Conservation (phyloP, 768 basidiomycete genomes). For the Mycena haematopus region DNA sequence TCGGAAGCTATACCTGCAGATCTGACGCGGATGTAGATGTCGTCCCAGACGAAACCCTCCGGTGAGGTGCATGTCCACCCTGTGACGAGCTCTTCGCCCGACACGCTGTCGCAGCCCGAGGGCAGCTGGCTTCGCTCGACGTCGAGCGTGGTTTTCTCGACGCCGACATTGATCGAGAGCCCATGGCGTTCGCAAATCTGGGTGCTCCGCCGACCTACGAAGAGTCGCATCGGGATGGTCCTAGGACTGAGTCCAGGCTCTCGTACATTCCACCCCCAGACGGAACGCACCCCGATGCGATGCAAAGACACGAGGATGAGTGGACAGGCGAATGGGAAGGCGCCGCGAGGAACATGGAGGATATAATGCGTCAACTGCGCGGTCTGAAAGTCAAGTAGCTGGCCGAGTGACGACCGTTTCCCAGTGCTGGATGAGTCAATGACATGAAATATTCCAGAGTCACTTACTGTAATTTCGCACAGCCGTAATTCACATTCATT, state of each 20-base stretch:
- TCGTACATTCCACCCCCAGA: not conserved
- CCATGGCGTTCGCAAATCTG: not conserved
- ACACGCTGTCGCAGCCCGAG: constrained; percentile 8
- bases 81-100: not conserved
- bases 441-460: no score
- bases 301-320: constrained; percentile 8
- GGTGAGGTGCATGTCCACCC: constrained; percentile 24
- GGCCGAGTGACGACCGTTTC: not conserved
- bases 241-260: not conserved
- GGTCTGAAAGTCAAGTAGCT: constrained; percentile 13
- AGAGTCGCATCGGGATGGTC: constrained; percentile 13
- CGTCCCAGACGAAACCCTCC: not conserved
- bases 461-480: no score
- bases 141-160: not conserved
- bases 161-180: not conserved
- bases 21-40: not conserved
- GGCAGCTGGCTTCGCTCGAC: constrained; percentile 14
- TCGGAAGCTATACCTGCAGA: not conserved
- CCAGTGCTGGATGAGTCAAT: not conserved
- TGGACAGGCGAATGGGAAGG: constrained; percentile 25
- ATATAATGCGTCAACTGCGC: constrained; percentile 7
- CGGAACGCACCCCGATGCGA: not conserved
- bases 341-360: constrained; percentile 20
- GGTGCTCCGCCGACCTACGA: constrained; percentile 20
- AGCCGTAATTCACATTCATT: no score